Base-by-base conservation (phyloP, 2,329 filamentous ascomycete genomes). In the Neodidymelliopsis sp. region DNA sequence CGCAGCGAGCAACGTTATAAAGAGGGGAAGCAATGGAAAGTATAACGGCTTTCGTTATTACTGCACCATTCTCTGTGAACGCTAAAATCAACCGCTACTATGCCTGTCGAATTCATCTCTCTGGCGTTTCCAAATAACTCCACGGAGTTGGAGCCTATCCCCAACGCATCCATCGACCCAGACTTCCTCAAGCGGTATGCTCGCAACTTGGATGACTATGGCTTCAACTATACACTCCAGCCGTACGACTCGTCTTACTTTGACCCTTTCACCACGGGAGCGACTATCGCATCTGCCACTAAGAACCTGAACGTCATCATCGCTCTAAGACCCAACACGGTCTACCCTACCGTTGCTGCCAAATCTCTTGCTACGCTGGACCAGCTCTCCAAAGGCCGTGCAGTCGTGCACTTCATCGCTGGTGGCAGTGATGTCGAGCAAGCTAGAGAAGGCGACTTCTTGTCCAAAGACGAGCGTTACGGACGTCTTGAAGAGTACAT, bases 351-450 rank as follows among this genome's bases (percentile, higher is more conserved):
- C 1, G 82, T 85, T 0, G 83, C 83, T 0, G 83, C 83, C 30
- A 85, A 85, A 66, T 78, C 81, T 3, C 77, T 86, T 1, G 82
- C 83, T 2, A 85, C 83, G 0, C 78, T 86, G 0, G 82, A 85
- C 55, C 83, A 85, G 54, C 78, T 85, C 19, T 80, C 80, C 63
- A 69, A 66, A 3, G 83, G 83, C 6, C 79, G 83, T 8, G 82
- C 78, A 4, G 82, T 85, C 0, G 83, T 85, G 9, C 83, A 86
- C 59, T 84, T 85, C 60, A 85, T 86, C 54, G 83, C 83, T 0
- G 83, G 83, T 20, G 83, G 83, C 36, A 84, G 77, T 47, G 83
- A 86, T 44, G 78, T 68, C 2, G 83, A 86, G 53, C 83, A 86
- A 65, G 82, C 81, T 1, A 76, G 75, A 19, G 83, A 85, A 63